Evolutionary conservation across 176 grass and related monocot species (phyloP).

Genomic region (Saccharum spontaneum): DNA sequence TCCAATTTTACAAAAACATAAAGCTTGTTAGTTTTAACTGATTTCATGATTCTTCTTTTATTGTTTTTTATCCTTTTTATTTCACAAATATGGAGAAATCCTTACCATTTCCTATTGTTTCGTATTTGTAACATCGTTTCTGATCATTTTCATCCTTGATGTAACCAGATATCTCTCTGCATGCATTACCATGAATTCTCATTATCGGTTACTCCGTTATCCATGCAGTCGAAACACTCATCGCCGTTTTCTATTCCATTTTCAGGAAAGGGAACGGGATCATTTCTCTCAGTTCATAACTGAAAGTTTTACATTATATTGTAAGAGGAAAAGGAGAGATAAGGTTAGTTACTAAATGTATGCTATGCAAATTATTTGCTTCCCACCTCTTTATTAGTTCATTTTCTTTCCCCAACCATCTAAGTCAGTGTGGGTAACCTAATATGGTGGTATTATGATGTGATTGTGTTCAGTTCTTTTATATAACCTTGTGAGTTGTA

Average conservation of each 20-base stretch:
- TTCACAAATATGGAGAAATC: too few species aligned
- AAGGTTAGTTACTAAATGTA: slow-evolving; percentile 65
- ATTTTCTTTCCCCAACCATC: background rate
- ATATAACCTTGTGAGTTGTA: background rate
- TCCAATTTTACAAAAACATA: too few species aligned
- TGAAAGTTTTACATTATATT: slow-evolving; percentile 92
- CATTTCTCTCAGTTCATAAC: slow-evolving; percentile 98
- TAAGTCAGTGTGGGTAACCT: background rate
- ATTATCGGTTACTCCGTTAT: background rate
- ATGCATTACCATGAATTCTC: background rate
- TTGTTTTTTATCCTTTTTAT: too few species aligned
- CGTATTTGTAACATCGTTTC: background rate
- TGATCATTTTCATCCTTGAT: background rate
- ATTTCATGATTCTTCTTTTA: too few species aligned
- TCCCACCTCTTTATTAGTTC: slow-evolving; percentile 15
- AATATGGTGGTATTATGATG: background rate
- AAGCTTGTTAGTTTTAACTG: too few species aligned
- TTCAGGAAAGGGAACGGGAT: slow-evolving; percentile 90
- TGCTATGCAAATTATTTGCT: slow-evolving; percentile 21
- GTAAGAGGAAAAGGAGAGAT: slow-evolving; percentile 98
- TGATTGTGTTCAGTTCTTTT: background rate
- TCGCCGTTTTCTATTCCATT: slow-evolving; percentile 14
- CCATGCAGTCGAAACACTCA: background rate
- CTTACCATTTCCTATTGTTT: background rate
- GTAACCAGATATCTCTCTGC: background rate